Percentiles rank a stretch among this genome's conserved stretches.
phyloP scores from a whole-genome alignment of 2,329 filamentous ascomycete genomes.

The Exophiala bonariae region DNA sequence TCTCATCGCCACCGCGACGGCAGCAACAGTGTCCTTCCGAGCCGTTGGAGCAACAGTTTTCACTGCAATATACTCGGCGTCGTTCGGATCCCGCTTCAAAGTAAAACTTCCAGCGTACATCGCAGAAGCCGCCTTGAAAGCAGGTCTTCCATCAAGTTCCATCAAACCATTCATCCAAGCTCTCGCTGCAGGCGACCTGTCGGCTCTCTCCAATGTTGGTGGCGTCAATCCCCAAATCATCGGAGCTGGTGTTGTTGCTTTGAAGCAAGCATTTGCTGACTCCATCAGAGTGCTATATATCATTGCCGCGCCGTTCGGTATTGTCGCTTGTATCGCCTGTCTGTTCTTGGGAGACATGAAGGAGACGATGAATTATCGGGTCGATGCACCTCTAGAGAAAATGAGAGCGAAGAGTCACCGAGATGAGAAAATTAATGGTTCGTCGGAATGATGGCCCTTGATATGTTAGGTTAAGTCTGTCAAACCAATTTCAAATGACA shows the following conservation, averaged over 20 bases:
- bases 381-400: conserved; percentile 18
- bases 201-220: background rate
- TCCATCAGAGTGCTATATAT: conserved; percentile 14
- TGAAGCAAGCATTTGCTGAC: conserved; percentile 17
- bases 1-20: conserved; percentile 18
- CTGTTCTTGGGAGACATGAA: conserved; percentile 14
- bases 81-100: conserved; percentile 3
- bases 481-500: no score
- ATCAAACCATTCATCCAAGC: conserved; percentile 9
- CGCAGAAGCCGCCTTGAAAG: conserved; percentile 2
- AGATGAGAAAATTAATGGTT: no score
- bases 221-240: conserved; percentile 6
- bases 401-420: no score
- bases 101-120: conserved; percentile 12
- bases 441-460: no score
- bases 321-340: conserved; percentile 3
- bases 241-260: background rate
- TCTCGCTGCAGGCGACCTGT: conserved; percentile 15
- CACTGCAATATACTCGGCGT: conserved; percentile 10
- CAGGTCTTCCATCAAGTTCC: conserved; percentile 10
- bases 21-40: conserved; percentile 10
- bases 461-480: no score
- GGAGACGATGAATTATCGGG: conserved; percentile 15
- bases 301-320: conserved; percentile 14
- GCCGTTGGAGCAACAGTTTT: conserved; percentile 12